Evolutionary conservation across 805 yeast genomes (phyloP), one percentile per base, ranked within the genome.

Genomic region (Candida succiphila): DNA sequence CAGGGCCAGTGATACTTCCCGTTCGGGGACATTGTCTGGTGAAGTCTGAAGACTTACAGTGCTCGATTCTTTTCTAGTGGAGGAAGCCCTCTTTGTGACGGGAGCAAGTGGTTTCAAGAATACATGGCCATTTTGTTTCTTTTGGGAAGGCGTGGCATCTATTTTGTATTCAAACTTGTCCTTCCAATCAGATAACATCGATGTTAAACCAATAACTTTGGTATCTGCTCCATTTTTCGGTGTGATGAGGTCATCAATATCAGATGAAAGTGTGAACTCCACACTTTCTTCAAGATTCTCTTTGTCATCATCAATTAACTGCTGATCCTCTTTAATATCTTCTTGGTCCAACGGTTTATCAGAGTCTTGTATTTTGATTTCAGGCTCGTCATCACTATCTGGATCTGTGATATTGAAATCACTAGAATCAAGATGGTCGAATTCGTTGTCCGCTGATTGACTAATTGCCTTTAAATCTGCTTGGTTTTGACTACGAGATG

Each of bases 381-480:
- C n/a, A n/a, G n/a, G 31, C 12, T 45, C 47, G 7, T 40, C 43
- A 22, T 46, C 49, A 14, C 45, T 43, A 17, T 51, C 51, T 1
- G 47, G 54, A 29, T 51, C 56, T 5, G 54, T 52, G 7, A 46
- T 30, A 15, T 44, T 50, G 26, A 41, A 52, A 20, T 54, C 60
- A 30, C 59, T 54, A 3, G 56, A 46, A 31, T 47, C 42, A 7
- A 28, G n/a, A 13, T 16, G 6, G 13, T 30, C 20, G 5, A n/a
- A 19, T 15, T 7, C 32, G n/a, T n/a, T 4, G 10, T n/a, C n/a
- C n/a, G n/a, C n/a, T 12, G n/a, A 6, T 23, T 20, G 17, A 4
- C 29, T 7, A 5, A 5, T 13, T n/a, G 14, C 18, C 18, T 10
- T 10, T 10, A 12, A 5, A 15, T 14, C 12, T 26, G 18, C 28